Percentiles rank a stretch among this genome's conserved stretches.
Evolutionary conservation across 2,329 filamentous ascomycete genomes (phyloP).

Genomic region (Pyrenochaeta sp.): DNA sequence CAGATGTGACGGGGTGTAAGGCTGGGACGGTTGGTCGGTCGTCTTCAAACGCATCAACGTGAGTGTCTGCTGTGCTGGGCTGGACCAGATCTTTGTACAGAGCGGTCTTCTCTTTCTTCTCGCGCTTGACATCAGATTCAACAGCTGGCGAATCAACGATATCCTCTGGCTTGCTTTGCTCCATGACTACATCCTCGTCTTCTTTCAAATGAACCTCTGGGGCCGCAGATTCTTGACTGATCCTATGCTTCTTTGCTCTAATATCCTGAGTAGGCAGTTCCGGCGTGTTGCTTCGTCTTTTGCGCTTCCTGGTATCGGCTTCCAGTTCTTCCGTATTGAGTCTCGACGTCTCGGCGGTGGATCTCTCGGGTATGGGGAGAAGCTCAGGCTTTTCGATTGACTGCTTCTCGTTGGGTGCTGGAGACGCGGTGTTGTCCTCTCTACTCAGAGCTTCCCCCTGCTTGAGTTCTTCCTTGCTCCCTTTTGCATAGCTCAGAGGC

Average conservation of each 20-base stretch:
- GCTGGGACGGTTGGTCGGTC: slow-evolving; percentile 46
- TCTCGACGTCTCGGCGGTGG: slow-evolving; percentile 41
- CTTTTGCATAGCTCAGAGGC: slow-evolving; percentile 20
- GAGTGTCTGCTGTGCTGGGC: slow-evolving; percentile 15
- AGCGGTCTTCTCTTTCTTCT: slow-evolving; percentile 40
- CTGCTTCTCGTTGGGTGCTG: slow-evolving; percentile 32
- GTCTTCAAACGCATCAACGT: slow-evolving; percentile 28
- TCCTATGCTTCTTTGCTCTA: slow-evolving; percentile 53
- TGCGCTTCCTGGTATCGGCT: slow-evolving; percentile 51
- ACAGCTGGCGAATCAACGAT: not conserved
- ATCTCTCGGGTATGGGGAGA: slow-evolving; percentile 31
- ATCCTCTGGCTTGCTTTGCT: slow-evolving; percentile 31
- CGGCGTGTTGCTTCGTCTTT: slow-evolving; percentile 51
- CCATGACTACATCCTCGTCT: slow-evolving; percentile 41
- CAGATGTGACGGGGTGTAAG: slow-evolving; percentile 51
- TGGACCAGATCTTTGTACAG: slow-evolving; percentile 46
- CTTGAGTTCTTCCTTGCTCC: slow-evolving; percentile 4
- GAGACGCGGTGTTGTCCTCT: slow-evolving; percentile 26
- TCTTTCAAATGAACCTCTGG: slow-evolving; percentile 39
- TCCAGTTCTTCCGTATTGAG: slow-evolving; percentile 47
- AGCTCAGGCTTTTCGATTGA: slow-evolving; percentile 43
- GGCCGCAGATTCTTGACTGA: slow-evolving; percentile 43
- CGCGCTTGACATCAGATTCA: slow-evolving; percentile 14
- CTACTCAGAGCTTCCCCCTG: slow-evolving; percentile 6
- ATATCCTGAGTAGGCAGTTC: slow-evolving; percentile 44